Base-by-base conservation (phyloP, 2,329 filamentous ascomycete species). In the Arthrocladium fulminans region DNA sequence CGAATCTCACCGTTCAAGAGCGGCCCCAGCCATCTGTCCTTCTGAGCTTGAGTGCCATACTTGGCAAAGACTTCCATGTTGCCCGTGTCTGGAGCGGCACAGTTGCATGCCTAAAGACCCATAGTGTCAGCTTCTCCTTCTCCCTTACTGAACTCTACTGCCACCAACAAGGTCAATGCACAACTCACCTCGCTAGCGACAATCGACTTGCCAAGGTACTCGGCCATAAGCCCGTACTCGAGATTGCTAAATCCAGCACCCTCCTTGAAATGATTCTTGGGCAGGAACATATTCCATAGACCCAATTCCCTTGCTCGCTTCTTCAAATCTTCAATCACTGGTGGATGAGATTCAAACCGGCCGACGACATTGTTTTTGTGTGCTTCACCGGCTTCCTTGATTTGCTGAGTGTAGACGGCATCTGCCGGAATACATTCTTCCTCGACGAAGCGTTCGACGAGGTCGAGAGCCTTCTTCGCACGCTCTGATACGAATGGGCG, bases 221-320 rank as follows among this genome's bases (percentile, higher is more conserved):
- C 92, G 15, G 92, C 92, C 89, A 97, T 98, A 60, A 98, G 73
- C 10, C 89, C 92, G 64, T 98, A 98, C 70, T 98, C 92, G 54
- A 98, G 74, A 69, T 97, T 98, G 51, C 82, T 87, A 72, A 88
- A 96, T 27, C 92, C 92, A 20, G 90, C 88, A 1, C 88, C 94
- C 72, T 96, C 87, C 67, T 84, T 87, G 76, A 96, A 97, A 71
- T 96, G 89, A 60, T 83, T 88, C 73, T 86, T 90, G 56, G 92
- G 87, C 58, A 98, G 70, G 75, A 98, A 98, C 83, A 98, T 85
- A 71, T 98, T 98, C 92, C 92, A 98, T 39, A 98, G 75, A 1
- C 90, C 92, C 22, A 95, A 77, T 59, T 84, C 76, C 62, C 76
- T 79, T 38, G 90, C 92, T 67, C 88, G 86, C 56, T 70, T 73